These are phyloP conservation scores for Candida taoyuanica DNA, from an alignment of 805 yeast genomes.

Conservation along the genomic window DNA sequence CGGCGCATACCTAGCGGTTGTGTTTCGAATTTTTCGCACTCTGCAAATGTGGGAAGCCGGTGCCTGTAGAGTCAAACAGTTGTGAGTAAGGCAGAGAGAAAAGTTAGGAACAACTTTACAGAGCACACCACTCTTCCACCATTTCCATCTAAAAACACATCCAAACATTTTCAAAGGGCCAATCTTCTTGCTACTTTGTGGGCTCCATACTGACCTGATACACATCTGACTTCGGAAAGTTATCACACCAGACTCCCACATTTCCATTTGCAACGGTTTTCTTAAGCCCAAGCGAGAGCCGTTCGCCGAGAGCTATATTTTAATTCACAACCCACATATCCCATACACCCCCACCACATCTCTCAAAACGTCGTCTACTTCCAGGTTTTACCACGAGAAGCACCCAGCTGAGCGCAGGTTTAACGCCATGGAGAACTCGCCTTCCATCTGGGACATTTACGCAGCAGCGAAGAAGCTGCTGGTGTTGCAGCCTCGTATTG, in stretches of 20 bases:
- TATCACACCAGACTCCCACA: too few species aligned
- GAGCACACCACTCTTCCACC: not conserved
- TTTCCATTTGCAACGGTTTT: too few species aligned
- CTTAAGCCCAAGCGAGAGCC: too few species aligned
- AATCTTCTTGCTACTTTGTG: too few species aligned
- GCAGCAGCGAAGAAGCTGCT: slow-evolving; percentile 29
- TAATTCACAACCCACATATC: too few species aligned
- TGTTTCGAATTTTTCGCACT: not conserved
- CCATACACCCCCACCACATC: too few species aligned
- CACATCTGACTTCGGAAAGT: too few species aligned
- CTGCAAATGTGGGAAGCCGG: not conserved
- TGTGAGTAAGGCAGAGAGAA: not conserved
- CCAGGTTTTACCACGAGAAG: too few species aligned
- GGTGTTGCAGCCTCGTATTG: slow-evolving; percentile 29
- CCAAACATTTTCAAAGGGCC: too few species aligned
- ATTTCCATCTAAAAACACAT: not conserved
- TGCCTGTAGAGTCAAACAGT: not conserved
- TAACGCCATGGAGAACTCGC: slow-evolving; percentile 13
- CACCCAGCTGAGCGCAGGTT: not conserved
- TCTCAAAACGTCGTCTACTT: not conserved
- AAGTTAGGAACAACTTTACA: not conserved
- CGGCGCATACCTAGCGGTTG: not conserved
- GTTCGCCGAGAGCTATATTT: too few species aligned
- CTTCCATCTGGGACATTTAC: slow-evolving; percentile 32
- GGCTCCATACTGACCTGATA: too few species aligned